Conservation (phyloP, 2,329 filamentous ascomycete genomes). For the Acarospora socialis region DNA sequence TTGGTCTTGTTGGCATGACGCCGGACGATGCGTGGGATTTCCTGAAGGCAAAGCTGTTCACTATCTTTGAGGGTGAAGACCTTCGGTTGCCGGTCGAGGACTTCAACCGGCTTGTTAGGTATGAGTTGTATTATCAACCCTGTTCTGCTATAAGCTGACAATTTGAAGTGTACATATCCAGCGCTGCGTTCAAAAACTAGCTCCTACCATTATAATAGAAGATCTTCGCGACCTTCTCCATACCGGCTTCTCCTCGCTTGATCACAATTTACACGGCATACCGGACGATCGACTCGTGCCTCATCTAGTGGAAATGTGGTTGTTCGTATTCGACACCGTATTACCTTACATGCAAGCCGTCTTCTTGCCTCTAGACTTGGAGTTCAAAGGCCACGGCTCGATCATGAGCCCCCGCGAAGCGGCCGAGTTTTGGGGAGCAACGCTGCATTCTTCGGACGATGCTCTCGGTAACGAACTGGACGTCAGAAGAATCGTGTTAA, state of each 20-base stretch:
- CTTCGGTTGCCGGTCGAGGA: slow-evolving; percentile 51
- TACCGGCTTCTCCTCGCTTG: slow-evolving; percentile 71
- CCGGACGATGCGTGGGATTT: slow-evolving; percentile 53
- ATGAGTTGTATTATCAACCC: no score
- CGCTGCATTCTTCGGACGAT: slow-evolving; percentile 37
- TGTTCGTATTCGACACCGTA: slow-evolving; percentile 79
- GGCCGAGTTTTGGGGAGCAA: slow-evolving; percentile 77
- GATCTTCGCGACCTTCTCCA: slow-evolving; percentile 47
- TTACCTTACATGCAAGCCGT: slow-evolving; percentile 91
- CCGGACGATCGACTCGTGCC: slow-evolving; percentile 82
- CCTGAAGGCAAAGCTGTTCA: slow-evolving; percentile 46
- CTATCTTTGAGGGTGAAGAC: slow-evolving; percentile 51
- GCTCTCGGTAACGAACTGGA: slow-evolving; percentile 53
- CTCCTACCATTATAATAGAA: slow-evolving; percentile 45
- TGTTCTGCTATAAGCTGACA: no score
- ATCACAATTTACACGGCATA: slow-evolving; percentile 64
- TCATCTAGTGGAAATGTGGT: slow-evolving; percentile 83
- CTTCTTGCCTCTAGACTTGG: slow-evolving; percentile 81
- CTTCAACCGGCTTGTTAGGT: slow-evolving; percentile 50
- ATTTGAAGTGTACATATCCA: slow-evolving; percentile 46
- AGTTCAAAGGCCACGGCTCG: slow-evolving; percentile 72
- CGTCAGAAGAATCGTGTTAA: slow-evolving; percentile 74
- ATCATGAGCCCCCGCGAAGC: slow-evolving; percentile 68
- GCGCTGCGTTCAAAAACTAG: slow-evolving; percentile 46
- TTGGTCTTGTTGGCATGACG: slow-evolving; percentile 56